Evolutionary conservation across 352 stramenopile species (phyloP).

Genomic region (Blastocystis sp.): DNA sequence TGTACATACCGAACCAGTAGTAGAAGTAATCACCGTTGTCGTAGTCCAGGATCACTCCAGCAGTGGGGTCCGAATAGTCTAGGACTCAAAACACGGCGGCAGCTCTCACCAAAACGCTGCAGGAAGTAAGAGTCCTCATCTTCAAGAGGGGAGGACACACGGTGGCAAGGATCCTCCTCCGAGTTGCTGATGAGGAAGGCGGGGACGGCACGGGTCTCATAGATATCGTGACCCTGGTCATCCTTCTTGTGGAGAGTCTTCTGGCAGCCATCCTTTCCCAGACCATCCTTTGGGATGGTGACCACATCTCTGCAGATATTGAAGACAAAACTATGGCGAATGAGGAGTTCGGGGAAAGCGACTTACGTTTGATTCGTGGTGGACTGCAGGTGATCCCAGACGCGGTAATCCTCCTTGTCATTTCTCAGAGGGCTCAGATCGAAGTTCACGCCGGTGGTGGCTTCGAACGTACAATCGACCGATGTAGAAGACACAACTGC

Average conservation of each 20-base stretch:
- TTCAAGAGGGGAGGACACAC: slow-evolving; percentile 6
- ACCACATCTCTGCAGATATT: slow-evolving; percentile 58
- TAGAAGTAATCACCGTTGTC: slow-evolving; percentile 52
- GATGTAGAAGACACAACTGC: neutral
- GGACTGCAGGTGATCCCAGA: neutral
- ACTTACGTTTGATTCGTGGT: slow-evolving; percentile 38
- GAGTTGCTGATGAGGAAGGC: slow-evolving; percentile 22
- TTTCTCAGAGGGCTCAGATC: slow-evolving; percentile 36
- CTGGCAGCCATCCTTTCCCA: slow-evolving; percentile 12
- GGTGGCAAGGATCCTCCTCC: slow-evolving; percentile 2
- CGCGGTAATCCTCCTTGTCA: slow-evolving; percentile 20
- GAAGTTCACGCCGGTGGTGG: neutral
- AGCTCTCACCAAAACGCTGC: neutral
- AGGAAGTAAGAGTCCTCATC: neutral
- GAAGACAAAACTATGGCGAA: slow-evolving; percentile 38
- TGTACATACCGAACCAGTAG: neutral
- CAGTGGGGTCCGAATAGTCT: slow-evolving; percentile 33
- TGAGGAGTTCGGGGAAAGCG: neutral
- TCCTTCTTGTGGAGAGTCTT: slow-evolving; percentile 36
- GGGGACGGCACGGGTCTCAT: neutral
- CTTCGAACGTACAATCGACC: slow-evolving; percentile 2
- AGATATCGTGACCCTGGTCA: neutral
- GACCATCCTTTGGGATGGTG: slow-evolving; percentile 40
- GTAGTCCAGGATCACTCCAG: slow-evolving; percentile 34
- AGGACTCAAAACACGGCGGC: neutral